Evolutionary conservation across 1,284 basidiomycete genomes (phyloP).

Genomic region (Testicularia cyperi): DNA sequence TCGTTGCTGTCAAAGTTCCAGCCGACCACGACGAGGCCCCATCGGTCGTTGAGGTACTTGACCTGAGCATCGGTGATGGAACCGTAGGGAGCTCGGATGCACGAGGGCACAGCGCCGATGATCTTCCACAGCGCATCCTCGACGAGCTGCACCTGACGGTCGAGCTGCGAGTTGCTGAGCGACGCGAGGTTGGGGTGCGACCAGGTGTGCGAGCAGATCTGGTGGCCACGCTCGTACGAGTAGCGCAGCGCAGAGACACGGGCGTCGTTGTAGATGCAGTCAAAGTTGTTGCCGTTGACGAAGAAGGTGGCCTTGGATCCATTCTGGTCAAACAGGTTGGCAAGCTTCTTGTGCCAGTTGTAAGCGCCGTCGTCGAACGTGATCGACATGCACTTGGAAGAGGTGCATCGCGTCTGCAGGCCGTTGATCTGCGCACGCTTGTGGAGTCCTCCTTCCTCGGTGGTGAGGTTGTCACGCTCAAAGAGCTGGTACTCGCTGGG

Average conservation of each 20-base stretch:
- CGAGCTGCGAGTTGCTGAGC: slow-evolving; percentile 35
- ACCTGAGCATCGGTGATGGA: slow-evolving; percentile 27
- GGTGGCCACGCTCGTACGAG: slow-evolving; percentile 28
- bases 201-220: slow-evolving; percentile 50
- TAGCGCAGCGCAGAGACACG: slow-evolving; percentile 18
- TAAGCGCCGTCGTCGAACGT: slow-evolving; percentile 55
- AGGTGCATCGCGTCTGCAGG: slow-evolving; percentile 16
- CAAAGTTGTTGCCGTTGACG: slow-evolving; percentile 52
- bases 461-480: slow-evolving; percentile 2
- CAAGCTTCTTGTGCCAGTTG: slow-evolving; percentile 19
- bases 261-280: slow-evolving; percentile 36
- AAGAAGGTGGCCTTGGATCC: slow-evolving; percentile 46
- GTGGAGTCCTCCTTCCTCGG: neutral
- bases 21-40: slow-evolving; percentile 37
- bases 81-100: slow-evolving; percentile 49
- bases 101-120: slow-evolving; percentile 45
- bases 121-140: slow-evolving; percentile 51
- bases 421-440: slow-evolving; percentile 27
- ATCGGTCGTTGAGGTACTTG: slow-evolving; percentile 40
- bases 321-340: slow-evolving; percentile 22
- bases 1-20: slow-evolving; percentile 46
- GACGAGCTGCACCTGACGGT: slow-evolving; percentile 40
- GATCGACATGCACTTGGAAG: slow-evolving; percentile 25
- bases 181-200: slow-evolving; percentile 33
- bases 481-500: slow-evolving; percentile 12